phyloP scores from a whole-genome alignment of 495 filamentous ascomycete genomes.

The Lophium mytilinum region DNA sequence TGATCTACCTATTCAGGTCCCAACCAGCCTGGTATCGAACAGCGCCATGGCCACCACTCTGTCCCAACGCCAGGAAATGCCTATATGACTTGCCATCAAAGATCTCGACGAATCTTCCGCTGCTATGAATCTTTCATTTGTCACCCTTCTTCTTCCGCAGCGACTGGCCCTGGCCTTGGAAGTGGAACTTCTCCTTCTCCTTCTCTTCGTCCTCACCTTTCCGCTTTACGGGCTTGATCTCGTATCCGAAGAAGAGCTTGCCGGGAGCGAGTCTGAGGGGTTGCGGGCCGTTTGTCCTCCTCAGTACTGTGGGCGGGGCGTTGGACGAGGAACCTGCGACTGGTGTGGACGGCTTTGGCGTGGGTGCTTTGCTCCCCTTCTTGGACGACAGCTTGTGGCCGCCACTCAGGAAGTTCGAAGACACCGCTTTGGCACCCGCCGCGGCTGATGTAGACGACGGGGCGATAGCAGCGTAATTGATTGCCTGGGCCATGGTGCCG shows the following conservation, averaged over 20 bases:
- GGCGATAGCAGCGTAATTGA: slow-evolving; percentile 93
- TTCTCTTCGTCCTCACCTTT: slow-evolving; percentile 61
- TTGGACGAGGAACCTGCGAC: slow-evolving; percentile 62
- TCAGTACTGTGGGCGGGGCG: slow-evolving; percentile 36
- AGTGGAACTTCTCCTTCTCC: slow-evolving; percentile 53
- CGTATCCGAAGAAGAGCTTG: slow-evolving; percentile 93
- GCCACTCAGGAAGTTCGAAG: slow-evolving; percentile 66
- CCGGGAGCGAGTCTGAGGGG: slow-evolving; percentile 79
- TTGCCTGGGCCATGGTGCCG: slow-evolving; percentile 91
- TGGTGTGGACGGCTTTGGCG: slow-evolving; percentile 74
- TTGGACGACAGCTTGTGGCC: slow-evolving; percentile 75
- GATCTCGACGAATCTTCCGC: no score
- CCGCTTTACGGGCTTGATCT: slow-evolving; percentile 78
- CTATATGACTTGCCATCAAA: no score
- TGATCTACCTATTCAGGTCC: no score
- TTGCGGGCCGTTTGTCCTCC: slow-evolving; percentile 69
- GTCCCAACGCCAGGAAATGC: not conserved
- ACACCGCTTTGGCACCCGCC: slow-evolving; percentile 52
- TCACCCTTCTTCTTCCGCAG: slow-evolving; percentile 49
- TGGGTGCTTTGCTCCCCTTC: slow-evolving; percentile 69
- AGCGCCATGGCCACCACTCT: no score
- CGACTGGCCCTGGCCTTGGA: slow-evolving; percentile 85
- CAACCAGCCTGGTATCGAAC: no score
- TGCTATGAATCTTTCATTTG: slow-evolving; percentile 10
- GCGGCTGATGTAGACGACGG: slow-evolving; percentile 60